Conservation (phyloP, 805 yeast species). For the Wickerhamiella allomyrinae region DNA sequence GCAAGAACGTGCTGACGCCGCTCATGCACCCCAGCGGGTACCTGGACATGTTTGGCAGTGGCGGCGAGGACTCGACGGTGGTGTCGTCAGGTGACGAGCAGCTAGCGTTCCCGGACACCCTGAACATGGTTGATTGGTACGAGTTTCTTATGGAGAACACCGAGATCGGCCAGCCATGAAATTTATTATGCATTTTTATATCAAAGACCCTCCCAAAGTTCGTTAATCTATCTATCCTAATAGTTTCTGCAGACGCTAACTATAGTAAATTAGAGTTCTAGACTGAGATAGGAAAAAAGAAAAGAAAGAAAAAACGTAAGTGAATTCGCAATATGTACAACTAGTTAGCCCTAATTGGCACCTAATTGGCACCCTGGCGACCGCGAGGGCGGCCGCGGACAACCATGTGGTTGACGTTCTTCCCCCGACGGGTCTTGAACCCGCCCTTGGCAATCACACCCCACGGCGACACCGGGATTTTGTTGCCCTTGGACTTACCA, state of each 20-base stretch:
- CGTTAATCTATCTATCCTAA: no score
- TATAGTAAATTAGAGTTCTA: no score
- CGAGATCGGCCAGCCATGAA: not conserved
- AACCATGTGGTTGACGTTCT: conserved; percentile 67
- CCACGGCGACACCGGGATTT: conserved; percentile 90
- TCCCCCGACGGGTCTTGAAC: conserved; percentile 86
- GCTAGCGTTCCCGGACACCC: conserved; percentile 19
- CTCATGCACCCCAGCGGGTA: not conserved
- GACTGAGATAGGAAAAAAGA: no score
- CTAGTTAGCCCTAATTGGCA: no score
- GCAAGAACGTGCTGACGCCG: not conserved
- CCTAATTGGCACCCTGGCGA: conserved; percentile 23
- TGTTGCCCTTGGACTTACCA: conserved; percentile 96
- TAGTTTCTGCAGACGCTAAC: no score
- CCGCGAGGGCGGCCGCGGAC: conserved; percentile 88
- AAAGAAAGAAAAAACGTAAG: no score
- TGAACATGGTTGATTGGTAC: conserved; percentile 29
- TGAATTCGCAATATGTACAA: no score
- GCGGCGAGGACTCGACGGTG: not conserved
- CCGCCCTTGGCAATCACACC: conserved; percentile 85
- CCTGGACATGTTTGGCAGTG: not conserved
- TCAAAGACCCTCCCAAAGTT: no score
- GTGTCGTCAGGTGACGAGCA: conserved; percentile 10
- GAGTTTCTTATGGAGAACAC: conserved; percentile 15
- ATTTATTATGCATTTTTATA: not conserved